phyloP scores from a whole-genome alignment of 192 early-diverging fungal species.

The Mortierella alpina region DNA sequence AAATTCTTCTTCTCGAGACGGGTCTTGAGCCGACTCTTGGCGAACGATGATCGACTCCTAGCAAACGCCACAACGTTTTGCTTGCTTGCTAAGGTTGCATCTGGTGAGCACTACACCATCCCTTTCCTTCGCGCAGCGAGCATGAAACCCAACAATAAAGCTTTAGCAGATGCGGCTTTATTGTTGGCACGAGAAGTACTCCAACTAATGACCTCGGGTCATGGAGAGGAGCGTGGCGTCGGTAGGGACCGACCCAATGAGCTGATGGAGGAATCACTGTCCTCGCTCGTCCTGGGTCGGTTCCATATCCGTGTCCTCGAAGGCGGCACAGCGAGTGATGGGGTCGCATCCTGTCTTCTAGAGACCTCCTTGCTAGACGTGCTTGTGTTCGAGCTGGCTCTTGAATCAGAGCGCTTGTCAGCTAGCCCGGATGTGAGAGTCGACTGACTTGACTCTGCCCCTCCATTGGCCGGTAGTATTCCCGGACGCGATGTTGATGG shows the following conservation, averaged over 20 bases:
- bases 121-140: too few species aligned
- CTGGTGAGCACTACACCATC: too few species aligned
- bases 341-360: neutral
- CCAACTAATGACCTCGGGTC: slow-evolving; percentile 1
- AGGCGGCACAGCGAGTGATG: neutral
- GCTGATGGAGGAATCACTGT: slow-evolving; percentile 22
- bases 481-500: neutral
- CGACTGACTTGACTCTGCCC: slow-evolving; percentile 22
- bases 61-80: too few species aligned
- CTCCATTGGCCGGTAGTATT: neutral
- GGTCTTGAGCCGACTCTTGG: too few species aligned
- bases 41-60: too few species aligned
- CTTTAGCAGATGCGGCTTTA: neutral
- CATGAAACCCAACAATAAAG: too few species aligned
- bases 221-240: slow-evolving; percentile 35
- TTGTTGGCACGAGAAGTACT: neutral
- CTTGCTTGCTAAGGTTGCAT: too few species aligned
- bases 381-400: neutral
- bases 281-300: slow-evolving; percentile 1
- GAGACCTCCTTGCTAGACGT: neutral
- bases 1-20: too few species aligned
- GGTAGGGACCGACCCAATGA: slow-evolving; percentile 41
- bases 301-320: neutral
- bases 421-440: slow-evolving; percentile 1
- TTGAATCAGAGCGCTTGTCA: neutral